These are phyloP conservation scores for Notholithocarpus densiflorus DNA, from an alignment of 306 rosid genomes.

Conservation along the genomic window DNA sequence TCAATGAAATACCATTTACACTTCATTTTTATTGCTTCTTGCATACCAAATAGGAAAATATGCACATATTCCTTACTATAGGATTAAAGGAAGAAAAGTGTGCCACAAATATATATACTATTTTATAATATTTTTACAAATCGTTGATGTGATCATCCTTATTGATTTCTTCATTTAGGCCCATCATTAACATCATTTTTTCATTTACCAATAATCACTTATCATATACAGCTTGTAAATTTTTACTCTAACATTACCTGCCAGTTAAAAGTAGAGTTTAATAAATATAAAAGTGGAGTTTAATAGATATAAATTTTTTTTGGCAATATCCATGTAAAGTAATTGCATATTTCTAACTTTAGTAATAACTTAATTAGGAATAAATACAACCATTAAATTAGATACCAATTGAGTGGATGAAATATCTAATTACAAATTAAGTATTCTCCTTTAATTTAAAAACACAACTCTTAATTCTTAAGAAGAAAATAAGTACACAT, in stretches of 20 bases:
- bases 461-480: not conserved
- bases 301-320: not conserved
- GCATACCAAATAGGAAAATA: not conserved
- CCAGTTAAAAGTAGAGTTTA: not conserved
- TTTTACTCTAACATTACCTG: too few species aligned
- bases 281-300: not conserved
- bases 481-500: too few species aligned
- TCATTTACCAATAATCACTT: too few species aligned
- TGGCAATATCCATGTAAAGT: not conserved
- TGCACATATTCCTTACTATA: not conserved
- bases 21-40: not conserved
- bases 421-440: constrained; percentile 18
- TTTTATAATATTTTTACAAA: too few species aligned
- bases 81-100: not conserved
- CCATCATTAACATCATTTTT: too few species aligned
- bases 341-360: not conserved
- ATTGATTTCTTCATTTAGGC: too few species aligned
- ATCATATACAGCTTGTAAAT: too few species aligned
- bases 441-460: constrained; percentile 12
- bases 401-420: constrained; percentile 17
- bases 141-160: too few species aligned
- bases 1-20: not conserved
- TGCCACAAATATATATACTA: too few species aligned
- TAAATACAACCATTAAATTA: constrained; percentile 14
- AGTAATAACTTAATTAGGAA: constrained; percentile 9